These are phyloP conservation scores for Fusarium subglutinans DNA, from an alignment of 2,329 filamentous ascomycete genomes.

Conservation along the genomic window DNA sequence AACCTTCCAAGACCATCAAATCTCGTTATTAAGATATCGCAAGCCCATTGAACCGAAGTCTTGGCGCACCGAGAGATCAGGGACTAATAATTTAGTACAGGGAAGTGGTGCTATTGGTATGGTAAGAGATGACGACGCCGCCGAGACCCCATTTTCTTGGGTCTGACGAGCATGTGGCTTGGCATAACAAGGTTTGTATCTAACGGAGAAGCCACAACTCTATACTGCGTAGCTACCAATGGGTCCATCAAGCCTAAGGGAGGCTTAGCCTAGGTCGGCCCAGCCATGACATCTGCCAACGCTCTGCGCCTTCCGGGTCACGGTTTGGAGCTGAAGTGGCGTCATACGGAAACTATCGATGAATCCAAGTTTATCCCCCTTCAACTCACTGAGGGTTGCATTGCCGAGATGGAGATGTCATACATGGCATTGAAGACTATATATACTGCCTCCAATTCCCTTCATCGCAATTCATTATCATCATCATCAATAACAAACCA, in stretches of 20 bases:
- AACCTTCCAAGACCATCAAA: not conserved
- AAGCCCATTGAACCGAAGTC: not conserved
- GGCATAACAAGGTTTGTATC: conserved; percentile 12
- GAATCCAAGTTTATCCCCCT: not conserved
- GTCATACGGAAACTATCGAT: conserved; percentile 13
- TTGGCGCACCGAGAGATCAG: not conserved
- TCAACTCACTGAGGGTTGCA: not conserved
- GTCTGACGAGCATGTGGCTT: conserved; percentile 12
- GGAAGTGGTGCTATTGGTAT: not conserved
- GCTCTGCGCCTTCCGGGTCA: not conserved
- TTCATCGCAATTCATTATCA: not conserved
- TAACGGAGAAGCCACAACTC: conserved; percentile 4
- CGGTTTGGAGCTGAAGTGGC: not conserved
- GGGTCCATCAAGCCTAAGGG: not conserved
- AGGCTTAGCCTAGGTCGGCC: not conserved
- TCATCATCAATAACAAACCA: not conserved
- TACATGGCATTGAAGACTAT: not conserved
- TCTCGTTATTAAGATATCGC: not conserved
- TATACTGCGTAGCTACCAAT: not conserved
- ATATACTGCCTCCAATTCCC: not conserved
- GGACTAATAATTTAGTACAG: not conserved
- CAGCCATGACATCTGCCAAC: conserved; percentile 22
- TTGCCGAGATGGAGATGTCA: not conserved
- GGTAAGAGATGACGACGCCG: conserved; percentile 10
- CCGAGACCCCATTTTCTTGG: conserved; percentile 5